Percentiles rank a stretch among this genome's conserved stretches.
Evolutionary conservation across 768 basidiomycete genomes (phyloP).

Genomic region (Boletus rubroflammeus): DNA sequence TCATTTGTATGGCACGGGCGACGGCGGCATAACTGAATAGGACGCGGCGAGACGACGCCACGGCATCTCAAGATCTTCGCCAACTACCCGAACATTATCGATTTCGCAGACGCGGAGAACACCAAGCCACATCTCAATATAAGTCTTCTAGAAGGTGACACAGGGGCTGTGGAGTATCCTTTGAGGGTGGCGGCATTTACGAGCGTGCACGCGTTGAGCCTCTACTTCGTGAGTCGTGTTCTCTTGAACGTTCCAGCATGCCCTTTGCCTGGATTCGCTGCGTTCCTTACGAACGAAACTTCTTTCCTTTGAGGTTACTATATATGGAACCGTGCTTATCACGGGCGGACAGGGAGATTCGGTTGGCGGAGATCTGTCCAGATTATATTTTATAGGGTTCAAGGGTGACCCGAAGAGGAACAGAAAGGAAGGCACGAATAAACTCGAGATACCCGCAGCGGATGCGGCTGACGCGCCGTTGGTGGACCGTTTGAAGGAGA

Average conservation of each 20-base stretch:
- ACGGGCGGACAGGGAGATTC: conserved; percentile 52
- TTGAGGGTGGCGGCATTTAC: conserved; percentile 72
- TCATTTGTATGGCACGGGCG: conserved; percentile 2
- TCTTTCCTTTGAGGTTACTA: conserved; percentile 19
- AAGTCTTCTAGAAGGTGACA: conserved; percentile 66
- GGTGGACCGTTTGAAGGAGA: conserved; percentile 57
- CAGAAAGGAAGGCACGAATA: conserved; percentile 57
- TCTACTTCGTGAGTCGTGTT: conserved; percentile 68
- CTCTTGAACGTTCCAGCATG: conserved; percentile 11
- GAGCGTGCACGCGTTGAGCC: conserved; percentile 66
- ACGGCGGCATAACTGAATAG: conserved; percentile 33
- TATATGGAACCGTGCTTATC: conserved; percentile 21
- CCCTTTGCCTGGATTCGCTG: conserved; percentile 14
- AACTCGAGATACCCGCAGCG: conserved; percentile 74
- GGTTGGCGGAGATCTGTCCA: conserved; percentile 57
- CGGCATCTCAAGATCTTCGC: conserved; percentile 72
- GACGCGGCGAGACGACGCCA: conserved; percentile 75
- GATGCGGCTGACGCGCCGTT: conserved; percentile 72
- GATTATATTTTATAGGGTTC: conserved; percentile 81
- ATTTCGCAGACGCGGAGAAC: conserved; percentile 70
- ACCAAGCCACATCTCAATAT: conserved; percentile 71
- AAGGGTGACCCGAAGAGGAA: conserved; percentile 61
- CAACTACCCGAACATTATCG: conserved; percentile 71
- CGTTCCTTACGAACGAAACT: neutral
- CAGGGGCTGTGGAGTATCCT: conserved; percentile 71